phyloP scores from a whole-genome alignment of 2,329 filamentous ascomycete species.

The Nannizziopsis barbatae region DNA sequence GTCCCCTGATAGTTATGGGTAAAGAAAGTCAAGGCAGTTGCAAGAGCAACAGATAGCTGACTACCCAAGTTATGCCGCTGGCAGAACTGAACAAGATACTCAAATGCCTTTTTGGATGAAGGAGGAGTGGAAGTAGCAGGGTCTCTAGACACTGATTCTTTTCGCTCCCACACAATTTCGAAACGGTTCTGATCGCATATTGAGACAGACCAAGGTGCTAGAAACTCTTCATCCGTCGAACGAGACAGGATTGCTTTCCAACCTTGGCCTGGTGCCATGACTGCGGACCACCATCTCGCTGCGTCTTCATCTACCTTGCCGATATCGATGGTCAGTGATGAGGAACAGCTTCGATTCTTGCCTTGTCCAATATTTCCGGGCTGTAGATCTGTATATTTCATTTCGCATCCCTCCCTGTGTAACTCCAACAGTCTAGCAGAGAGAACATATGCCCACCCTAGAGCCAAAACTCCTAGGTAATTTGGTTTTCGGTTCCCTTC shows the following conservation, averaged over 20 bases:
- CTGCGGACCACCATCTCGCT: conserved; percentile 6
- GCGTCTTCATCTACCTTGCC: conserved; percentile 1
- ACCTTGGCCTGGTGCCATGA: conserved; percentile 6
- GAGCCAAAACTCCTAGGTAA: conserved; percentile 9
- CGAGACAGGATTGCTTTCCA: conserved; percentile 7
- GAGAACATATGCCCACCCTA: conserved; percentile 9
- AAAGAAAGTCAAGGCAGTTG: conserved; percentile 8
- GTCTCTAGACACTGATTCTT: background rate
- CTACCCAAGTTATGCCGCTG: conserved; percentile 5
- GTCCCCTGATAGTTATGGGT: conserved; percentile 6
- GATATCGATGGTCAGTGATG: conserved; percentile 4
- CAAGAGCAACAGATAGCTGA: conserved; percentile 7
- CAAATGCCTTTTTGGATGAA: conserved; percentile 1
- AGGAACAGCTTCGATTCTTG: background rate
- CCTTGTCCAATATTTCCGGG: background rate
- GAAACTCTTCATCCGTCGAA: background rate
- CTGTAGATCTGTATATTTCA: conserved; percentile 3
- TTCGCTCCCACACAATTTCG: background rate
- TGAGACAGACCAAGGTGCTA: conserved; percentile 7
- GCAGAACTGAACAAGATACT: conserved; percentile 1
- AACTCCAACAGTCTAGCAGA: conserved; percentile 8
- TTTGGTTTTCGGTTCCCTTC: background rate
- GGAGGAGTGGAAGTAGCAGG: background rate
- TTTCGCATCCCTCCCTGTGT: conserved; percentile 2
- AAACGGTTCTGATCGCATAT: background rate